Evolutionary conservation across 495 filamentous ascomycete species (phyloP), one percentile per base, ranked within the genome.

Genomic region (Penicillium paxilli): DNA sequence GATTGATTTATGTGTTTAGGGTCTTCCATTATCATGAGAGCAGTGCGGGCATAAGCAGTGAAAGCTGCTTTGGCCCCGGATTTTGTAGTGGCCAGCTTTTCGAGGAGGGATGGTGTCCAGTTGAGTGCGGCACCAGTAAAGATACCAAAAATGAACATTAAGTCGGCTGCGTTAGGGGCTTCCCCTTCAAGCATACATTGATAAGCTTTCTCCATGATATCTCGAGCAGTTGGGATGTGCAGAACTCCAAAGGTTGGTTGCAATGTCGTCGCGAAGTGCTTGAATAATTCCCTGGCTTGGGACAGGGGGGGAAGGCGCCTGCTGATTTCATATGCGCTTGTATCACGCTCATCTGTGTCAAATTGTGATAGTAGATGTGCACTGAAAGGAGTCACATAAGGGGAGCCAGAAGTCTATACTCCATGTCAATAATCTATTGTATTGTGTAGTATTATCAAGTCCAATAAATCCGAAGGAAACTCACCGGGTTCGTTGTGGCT

Each of bases 221-320:
- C 14, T 20, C 54, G 49, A 0, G 56, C 56, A 9, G 61, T 64
- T 10, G 68, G 68, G n/a, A 68, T 57, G 52, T 68, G 68, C 8
- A 68, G 50, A 8, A 69, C 47, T 8, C 62, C 55, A 7, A 65
- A 51, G 9, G 55, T 60, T 14, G 65, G 60, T 9, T 63, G 62
- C n/a, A 65, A n/a, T 14, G 48, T 51, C 5, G 19, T 37, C 17
- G 52, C 59, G 41, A 68, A 68, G 40, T 68, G 65, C 6, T 55
- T 33, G 26, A 70, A 62, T 12, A 70, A 22, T 11, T 56, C 44
- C 25, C 52, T 55, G 4, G 65, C 67, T 28, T 70, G 54, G 14
- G 37, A 42, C 12, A 63, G 33, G 6, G 67, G 65, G 8, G 67
- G 63, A 4, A 70, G 57, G n/a, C 54, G 47, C 7, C 30, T 45